These are phyloP conservation scores for Zostera marina DNA, from an alignment of 116 monocot genomes.

Conservation along the genomic window DNA sequence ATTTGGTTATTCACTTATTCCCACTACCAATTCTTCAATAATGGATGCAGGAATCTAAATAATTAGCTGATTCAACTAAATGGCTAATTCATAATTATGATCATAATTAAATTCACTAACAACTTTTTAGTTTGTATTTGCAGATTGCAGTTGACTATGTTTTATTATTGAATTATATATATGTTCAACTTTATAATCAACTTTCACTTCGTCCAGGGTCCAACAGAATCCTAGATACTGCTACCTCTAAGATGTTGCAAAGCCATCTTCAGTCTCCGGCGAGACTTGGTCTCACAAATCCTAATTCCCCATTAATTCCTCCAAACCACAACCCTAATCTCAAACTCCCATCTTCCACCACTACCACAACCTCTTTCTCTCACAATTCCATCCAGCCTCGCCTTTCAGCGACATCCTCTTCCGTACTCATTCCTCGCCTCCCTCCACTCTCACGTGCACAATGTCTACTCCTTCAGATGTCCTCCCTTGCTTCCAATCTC, in stretches of 20 bases:
- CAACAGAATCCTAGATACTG: no score
- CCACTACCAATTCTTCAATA: no score
- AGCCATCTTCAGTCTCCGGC: slow-evolving; percentile 36
- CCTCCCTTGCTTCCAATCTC: slow-evolving; percentile 55
- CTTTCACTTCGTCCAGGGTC: no score
- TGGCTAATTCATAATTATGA: no score
- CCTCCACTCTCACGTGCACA: slow-evolving; percentile 91
- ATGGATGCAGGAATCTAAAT: no score
- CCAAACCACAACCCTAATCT: slow-evolving; percentile 21
- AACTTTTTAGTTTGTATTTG: no score
- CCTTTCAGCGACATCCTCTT: slow-evolving; percentile 19
- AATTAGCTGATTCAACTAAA: no score
- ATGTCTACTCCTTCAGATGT: slow-evolving; percentile 56
- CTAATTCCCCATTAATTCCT: slow-evolving; percentile 21
- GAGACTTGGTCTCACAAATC: slow-evolving; percentile 40
- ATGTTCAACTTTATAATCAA: no score
- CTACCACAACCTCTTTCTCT: neutral
- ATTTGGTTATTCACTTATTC: no score
- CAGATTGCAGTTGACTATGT: no score
- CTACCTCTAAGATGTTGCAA: slow-evolving; percentile 32
- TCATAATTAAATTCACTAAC: no score
- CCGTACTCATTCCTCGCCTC: slow-evolving; percentile 60
- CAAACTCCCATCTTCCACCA: slow-evolving; percentile 2
- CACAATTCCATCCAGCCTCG: neutral
- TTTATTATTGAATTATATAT: no score